Percentiles rank a stretch among this genome's conserved stretches.
These are phyloP conservation scores for Boletus speciosus DNA, from an alignment of 768 basidiomycete species.

Conservation along the genomic window DNA sequence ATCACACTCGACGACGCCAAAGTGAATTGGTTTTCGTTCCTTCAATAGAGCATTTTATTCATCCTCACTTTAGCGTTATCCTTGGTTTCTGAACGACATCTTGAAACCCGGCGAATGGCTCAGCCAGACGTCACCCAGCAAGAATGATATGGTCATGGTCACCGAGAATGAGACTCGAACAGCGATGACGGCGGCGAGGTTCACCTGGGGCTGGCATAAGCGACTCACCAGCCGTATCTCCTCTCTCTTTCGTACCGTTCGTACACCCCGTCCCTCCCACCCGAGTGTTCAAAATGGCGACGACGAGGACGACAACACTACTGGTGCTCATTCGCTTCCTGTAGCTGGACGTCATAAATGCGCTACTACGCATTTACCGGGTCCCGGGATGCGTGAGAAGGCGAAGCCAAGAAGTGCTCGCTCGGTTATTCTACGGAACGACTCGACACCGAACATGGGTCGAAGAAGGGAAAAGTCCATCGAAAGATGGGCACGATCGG, in stretches of 20 bases:
- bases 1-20: constrained; percentile 82
- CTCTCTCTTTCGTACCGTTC: constrained; percentile 46
- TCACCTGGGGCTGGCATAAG: constrained; percentile 56
- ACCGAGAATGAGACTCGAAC: constrained; percentile 74
- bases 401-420: constrained; percentile 23
- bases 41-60: not conserved
- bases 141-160: constrained; percentile 51
- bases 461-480: constrained; percentile 31
- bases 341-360: constrained; percentile 27
- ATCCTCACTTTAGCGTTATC: constrained; percentile 41
- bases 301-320: constrained; percentile 20
- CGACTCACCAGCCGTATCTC: constrained; percentile 44
- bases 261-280: constrained; percentile 23
- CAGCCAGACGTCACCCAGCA: constrained; percentile 50
- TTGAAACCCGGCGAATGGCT: constrained; percentile 70
- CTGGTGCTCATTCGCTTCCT: constrained; percentile 34
- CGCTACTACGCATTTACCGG: constrained; percentile 11
- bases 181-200: constrained; percentile 65
- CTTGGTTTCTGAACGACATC: constrained; percentile 71
- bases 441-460: constrained; percentile 19
- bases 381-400: constrained; percentile 23
- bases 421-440: constrained; percentile 19
- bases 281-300: constrained; percentile 7
- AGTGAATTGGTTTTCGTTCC: constrained; percentile 39
- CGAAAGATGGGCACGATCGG: constrained; percentile 32